Evolutionary conservation across 441 rosid genomes (phyloP), one percentile per base, ranked within the genome.

Genomic region (Lepidium campestre): DNA sequence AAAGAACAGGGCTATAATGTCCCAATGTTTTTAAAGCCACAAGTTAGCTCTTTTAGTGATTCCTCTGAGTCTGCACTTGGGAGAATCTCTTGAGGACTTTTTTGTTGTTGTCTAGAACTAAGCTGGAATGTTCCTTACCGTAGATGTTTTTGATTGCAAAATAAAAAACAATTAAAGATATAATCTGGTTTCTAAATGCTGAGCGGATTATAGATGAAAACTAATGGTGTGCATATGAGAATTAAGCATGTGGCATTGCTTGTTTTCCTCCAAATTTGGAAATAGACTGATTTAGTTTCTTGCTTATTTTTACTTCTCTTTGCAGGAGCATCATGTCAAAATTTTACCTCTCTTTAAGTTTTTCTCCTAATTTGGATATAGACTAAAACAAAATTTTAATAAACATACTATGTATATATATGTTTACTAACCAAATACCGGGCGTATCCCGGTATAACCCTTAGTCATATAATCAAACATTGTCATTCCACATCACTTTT

Each of bases 61-160:
- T 67, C 3, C 55, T 41, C 59, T 70, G 84, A 82, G 77, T 78
- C 79, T 71, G 88, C 90, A 84, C 91, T 83, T 88, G 90, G 85
- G 81, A 64, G 69, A 75, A 70, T 45, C 80, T 78, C 72, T 70
- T 77, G 27, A 58, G 60, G 81, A 60, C 77, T 78, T 47, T 52
- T 68, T 25, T 55, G n/a, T 31, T 67, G 65, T 71, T 67, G 58
- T 73, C 73, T 66, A 75, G 61, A 75, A 57, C 65, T 62, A 73
- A 71, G 57, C 63, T 70, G 71, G 75, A 65, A 65, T 47, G 74
- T 75, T 72, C 79, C 63, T 72, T 76, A 72, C 67, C 70, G 74
- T 65, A 54, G 72, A 72, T 76, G 75, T 35, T 52, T 67, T n/a
- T 39, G 45, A 10, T 63, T 55, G n/a, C 50, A 70, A 23, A 72